Evolutionary conservation across 495 filamentous ascomycete species (phyloP).

Genomic region (Pyrenula massariospora): DNA sequence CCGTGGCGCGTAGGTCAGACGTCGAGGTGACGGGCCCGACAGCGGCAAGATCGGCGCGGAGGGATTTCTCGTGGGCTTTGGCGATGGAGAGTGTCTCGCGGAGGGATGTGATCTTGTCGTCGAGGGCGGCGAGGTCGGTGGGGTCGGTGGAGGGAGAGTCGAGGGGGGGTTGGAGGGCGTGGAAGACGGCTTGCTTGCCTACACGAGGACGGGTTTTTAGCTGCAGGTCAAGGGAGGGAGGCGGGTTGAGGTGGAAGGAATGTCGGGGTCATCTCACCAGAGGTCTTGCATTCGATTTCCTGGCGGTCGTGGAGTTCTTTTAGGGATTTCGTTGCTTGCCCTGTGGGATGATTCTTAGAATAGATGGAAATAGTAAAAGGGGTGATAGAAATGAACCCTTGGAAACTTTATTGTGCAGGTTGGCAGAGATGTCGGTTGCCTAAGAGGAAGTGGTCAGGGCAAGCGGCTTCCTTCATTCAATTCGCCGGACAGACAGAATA

Average conservation of each 20-base stretch:
- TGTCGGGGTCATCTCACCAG: slow-evolving; percentile 26
- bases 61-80: slow-evolving; percentile 38
- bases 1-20: slow-evolving; percentile 32
- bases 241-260: not conserved
- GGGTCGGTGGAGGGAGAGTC: slow-evolving; percentile 21
- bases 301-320: slow-evolving; percentile 51
- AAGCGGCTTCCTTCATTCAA: not conserved
- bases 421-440: slow-evolving; percentile 54
- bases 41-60: slow-evolving; percentile 32
- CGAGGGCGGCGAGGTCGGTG: slow-evolving; percentile 23
- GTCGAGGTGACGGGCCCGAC: slow-evolving; percentile 37
- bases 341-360: slow-evolving; percentile 11
- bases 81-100: slow-evolving; percentile 33
- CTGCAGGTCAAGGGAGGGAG: not conserved
- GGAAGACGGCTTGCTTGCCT: slow-evolving; percentile 58
- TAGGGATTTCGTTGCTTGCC: slow-evolving; percentile 48
- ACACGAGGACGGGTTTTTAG: slow-evolving; percentile 1
- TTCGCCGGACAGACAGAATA: slow-evolving; percentile 36
- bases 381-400: slow-evolving; percentile 32
- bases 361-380: not conserved
- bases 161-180: slow-evolving; percentile 39
- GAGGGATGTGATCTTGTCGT: slow-evolving; percentile 36
- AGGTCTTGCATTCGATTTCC: slow-evolving; percentile 43
- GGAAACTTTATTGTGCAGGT: slow-evolving; percentile 56
- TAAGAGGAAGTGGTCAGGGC: slow-evolving; percentile 15